These are phyloP conservation scores for Straminergon stramineum DNA, from an alignment of 225 moss, liverwort and hornwort species.

Conservation along the genomic window DNA sequence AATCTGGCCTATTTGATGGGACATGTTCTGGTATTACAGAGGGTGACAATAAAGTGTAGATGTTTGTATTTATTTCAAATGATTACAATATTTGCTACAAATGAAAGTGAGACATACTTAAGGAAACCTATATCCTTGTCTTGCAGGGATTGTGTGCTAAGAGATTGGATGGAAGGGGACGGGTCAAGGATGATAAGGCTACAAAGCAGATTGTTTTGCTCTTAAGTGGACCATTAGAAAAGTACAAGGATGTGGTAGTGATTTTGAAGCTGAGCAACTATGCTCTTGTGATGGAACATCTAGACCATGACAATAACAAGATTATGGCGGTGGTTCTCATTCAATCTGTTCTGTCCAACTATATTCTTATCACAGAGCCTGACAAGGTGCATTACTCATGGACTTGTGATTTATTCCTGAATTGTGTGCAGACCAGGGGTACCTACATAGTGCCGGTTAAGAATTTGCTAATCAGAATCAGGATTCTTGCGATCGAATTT, in stretches of 20 bases:
- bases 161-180: conserved; percentile 78
- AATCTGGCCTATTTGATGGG: not conserved
- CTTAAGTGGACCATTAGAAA: conserved; percentile 78
- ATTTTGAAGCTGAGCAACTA: conserved; percentile 82
- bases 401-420: not conserved
- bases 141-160: conserved; percentile 76
- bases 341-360: conserved; percentile 72
- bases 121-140: not conserved
- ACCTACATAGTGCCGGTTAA: not conserved
- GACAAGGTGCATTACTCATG: conserved; percentile 49
- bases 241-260: conserved; percentile 86
- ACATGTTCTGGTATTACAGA: not conserved
- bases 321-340: conserved; percentile 87
- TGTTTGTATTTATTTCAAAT: not conserved
- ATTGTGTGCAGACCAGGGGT: not conserved
- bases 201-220: conserved; percentile 78
- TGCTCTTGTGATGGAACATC: conserved; percentile 81
- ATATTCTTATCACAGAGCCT: conserved; percentile 60
- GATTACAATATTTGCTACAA: not conserved
- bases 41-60: not conserved
- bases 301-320: conserved; percentile 79
- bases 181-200: conserved; percentile 65
- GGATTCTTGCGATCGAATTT: not conserved
- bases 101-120: not conserved
- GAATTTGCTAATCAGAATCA: not conserved